Base-by-base conservation (phyloP, 2,329 filamentous ascomycete species). In the Elsinoe ampelina region DNA sequence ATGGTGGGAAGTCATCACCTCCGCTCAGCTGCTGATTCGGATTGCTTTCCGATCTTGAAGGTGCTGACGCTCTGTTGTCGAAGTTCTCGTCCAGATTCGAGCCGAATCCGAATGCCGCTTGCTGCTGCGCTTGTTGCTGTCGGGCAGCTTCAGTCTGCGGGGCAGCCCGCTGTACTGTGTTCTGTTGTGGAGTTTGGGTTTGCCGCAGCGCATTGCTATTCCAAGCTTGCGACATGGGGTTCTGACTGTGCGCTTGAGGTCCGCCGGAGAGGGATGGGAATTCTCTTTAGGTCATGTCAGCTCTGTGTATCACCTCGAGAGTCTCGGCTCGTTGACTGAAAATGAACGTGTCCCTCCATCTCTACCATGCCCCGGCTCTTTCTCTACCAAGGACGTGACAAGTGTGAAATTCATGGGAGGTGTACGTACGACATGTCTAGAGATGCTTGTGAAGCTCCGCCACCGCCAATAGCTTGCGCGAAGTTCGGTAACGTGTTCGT, bases 1-100 rank as follows among this genome's bases (percentile, higher is more conserved):
- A 68, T n/a, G 81, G 79, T 58, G 80, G 80, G 58, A 83, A 83
- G 55, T 83, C 80, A 13, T 83, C 80, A 48, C 80, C 79, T 62
- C 77, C 80, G 61, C 76, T 76, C 22, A 43, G 19, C 61, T 80
- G 77, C 17, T 52, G 26, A 41, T 78, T 77, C 60, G 81, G 79
- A 38, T 68, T 70, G 39, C 72, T 70, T 19, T 72, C 72, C 54
- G 75, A 73, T 51, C 80, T 67, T 63, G 79, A 77, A 52, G 76
- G 75, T 55, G 76, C 76, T 36, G 78, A 76, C 7, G 48, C 73
- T 65, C 80, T 77, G 34, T 75, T 77, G 38, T 80, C 80, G 62
- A 78, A 81, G 36, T 80, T 74, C 62, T 80, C 81, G 59, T 81
- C 60, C 19, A 59, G 17, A 47, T 73, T 75, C 55, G 73, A 74